Evolutionary conservation across 257 asterid genomes (phyloP).

Genomic region (Forsythia suspensa): DNA sequence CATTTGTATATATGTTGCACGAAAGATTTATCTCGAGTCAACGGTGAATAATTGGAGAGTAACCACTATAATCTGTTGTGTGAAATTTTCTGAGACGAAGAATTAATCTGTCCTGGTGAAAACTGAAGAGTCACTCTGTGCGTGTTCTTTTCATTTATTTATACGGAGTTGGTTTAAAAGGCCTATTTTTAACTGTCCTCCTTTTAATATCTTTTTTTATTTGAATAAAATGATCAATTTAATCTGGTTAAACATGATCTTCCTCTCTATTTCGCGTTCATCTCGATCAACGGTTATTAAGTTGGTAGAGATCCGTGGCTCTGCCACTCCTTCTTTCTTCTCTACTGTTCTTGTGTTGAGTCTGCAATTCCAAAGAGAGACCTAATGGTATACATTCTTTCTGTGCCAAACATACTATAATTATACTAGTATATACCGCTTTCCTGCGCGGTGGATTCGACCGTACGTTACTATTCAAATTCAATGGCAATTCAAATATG

Average conservation of each 20-base stretch:
- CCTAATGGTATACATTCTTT: not conserved
- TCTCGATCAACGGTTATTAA: not conserved
- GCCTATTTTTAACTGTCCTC: too few relatives aligned
- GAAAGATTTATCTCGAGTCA: not conserved
- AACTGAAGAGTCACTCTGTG: too few relatives aligned
- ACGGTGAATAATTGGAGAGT: not conserved
- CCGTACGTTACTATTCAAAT: too few relatives aligned
- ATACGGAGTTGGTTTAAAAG: too few relatives aligned
- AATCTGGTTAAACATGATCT: not conserved
- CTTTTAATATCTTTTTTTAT: too few relatives aligned
- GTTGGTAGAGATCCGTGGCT: not conserved
- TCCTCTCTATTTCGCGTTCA: too few relatives aligned
- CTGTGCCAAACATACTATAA: not conserved
- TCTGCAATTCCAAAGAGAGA: not conserved
- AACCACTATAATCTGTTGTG: not conserved
- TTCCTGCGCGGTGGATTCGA: too few relatives aligned
- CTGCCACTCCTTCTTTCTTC: not conserved
- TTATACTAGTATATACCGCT: too few relatives aligned
- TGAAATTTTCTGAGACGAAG: not conserved
- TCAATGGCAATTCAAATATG: too few relatives aligned
- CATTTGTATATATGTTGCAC: too few relatives aligned
- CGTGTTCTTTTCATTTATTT: too few relatives aligned
- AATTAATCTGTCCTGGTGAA: too few relatives aligned
- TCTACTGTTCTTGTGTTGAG: not conserved
- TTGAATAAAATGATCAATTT: not conserved